phyloP scores from a whole-genome alignment of 148 eudicot species.

The Dysphania ambrosioides region DNA sequence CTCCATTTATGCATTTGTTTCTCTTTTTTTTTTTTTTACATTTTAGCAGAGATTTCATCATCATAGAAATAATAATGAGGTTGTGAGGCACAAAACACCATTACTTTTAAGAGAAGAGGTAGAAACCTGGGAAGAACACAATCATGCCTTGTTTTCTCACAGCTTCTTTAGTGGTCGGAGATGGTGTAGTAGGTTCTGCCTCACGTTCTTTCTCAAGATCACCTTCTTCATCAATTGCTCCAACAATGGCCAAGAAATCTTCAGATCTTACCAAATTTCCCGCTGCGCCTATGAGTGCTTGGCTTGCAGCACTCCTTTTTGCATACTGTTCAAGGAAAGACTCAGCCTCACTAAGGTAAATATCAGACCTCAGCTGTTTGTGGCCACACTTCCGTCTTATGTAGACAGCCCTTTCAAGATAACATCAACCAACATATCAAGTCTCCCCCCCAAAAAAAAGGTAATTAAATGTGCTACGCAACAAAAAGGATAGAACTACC shows the following conservation, averaged over 20 bases:
- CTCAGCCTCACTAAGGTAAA: conserved; percentile 88
- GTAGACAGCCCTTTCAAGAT: conserved; percentile 63
- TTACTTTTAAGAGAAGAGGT: background rate
- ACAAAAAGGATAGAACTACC: conserved; percentile 40
- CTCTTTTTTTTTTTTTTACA: background rate
- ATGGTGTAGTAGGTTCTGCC: conserved; percentile 38
- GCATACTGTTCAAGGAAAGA: conserved; percentile 95
- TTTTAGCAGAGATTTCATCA: background rate
- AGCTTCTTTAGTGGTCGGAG: conserved; percentile 37
- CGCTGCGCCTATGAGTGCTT: conserved; percentile 78
- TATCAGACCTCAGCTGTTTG: conserved; percentile 56
- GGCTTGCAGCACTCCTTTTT: conserved; percentile 72
- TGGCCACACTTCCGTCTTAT: conserved; percentile 66
- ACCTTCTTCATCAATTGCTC: conserved; percentile 80
- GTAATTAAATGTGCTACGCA: too few species aligned
- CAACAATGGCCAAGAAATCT: conserved; percentile 75
- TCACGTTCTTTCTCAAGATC: conserved; percentile 65
- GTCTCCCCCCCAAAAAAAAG: background rate
- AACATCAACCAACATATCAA: conserved; percentile 13
- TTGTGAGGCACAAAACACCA: background rate
- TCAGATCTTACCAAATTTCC: conserved; percentile 77
- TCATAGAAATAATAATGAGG: background rate
- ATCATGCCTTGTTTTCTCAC: conserved; percentile 65
- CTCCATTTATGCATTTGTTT: background rate
- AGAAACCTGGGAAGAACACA: conserved; percentile 89